Evolutionary conservation across 345 rosid genomes (phyloP).

Genomic region (Sonneratia caseolaris): DNA sequence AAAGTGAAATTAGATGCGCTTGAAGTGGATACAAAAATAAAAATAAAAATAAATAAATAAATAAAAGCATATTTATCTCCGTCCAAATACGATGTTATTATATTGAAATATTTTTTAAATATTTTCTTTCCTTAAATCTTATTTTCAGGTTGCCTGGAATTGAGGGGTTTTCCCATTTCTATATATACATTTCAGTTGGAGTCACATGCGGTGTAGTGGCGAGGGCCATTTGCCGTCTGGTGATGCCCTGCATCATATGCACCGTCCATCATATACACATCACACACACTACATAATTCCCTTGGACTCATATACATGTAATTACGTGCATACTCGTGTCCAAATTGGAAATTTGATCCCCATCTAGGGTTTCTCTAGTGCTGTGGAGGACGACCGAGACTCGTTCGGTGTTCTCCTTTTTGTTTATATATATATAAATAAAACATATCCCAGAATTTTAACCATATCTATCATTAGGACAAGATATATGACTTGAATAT

Average conservation of each 20-base stretch:
- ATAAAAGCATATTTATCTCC: no score
- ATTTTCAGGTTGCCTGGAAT: slow-evolving; percentile 4
- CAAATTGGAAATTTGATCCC: not conserved
- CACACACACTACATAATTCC: not conserved
- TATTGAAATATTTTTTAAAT: no score
- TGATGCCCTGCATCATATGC: not conserved
- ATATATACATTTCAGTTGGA: not conserved
- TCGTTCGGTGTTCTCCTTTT: no score
- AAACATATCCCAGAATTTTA: no score
- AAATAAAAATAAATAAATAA: no score
- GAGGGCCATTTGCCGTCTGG: not conserved
- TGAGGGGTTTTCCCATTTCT: not conserved
- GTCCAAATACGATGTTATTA: no score
- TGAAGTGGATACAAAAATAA: no score
- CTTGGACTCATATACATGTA: not conserved
- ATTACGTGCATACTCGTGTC: not conserved
- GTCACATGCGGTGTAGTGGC: slow-evolving; percentile 3
- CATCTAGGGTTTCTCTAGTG: not conserved
- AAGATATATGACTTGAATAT: no score
- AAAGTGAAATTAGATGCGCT: no score
- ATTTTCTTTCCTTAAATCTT: not conserved
- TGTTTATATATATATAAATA: no score
- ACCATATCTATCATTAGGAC: no score
- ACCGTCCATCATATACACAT: not conserved
- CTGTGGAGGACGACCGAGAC: no score